These are phyloP conservation scores for Leccinum variicolor DNA, from an alignment of 768 basidiomycete genomes.

Conservation along the genomic window DNA sequence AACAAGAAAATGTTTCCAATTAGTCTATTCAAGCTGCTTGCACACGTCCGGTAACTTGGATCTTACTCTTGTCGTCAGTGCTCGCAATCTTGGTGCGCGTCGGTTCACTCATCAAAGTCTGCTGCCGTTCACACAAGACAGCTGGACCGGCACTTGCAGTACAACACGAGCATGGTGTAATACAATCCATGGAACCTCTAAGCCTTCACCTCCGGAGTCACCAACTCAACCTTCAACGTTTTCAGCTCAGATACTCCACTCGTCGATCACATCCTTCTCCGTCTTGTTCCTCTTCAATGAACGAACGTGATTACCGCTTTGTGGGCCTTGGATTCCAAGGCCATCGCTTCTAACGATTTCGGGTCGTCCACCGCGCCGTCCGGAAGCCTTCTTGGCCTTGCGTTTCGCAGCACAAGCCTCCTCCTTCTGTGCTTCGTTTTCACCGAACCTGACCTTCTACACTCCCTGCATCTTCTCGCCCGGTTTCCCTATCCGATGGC, in stretches of 20 bases:
- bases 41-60: too few species aligned
- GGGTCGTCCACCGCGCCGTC: constrained; percentile 43
- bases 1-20: too few species aligned
- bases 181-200: background rate
- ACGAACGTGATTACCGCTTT: constrained; percentile 70
- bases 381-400: constrained; percentile 52
- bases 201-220: constrained; percentile 9
- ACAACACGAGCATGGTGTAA: background rate
- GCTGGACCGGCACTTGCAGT: background rate
- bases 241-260: constrained; percentile 61
- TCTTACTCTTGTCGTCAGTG: too few species aligned
- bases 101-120: background rate
- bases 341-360: constrained; percentile 69
- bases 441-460: constrained; percentile 80
- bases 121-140: background rate
- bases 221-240: constrained; percentile 57
- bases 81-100: too few species aligned
- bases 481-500: constrained; percentile 39
- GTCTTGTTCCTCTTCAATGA: constrained; percentile 50
- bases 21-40: too few species aligned
- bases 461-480: constrained; percentile 81
- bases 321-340: constrained; percentile 69
- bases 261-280: constrained; percentile 42
- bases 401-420: constrained; percentile 41
- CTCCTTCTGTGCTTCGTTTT: constrained; percentile 44